phyloP scores from a whole-genome alignment of 2,329 filamentous ascomycete genomes.

The Colletotrichum karsti region DNA sequence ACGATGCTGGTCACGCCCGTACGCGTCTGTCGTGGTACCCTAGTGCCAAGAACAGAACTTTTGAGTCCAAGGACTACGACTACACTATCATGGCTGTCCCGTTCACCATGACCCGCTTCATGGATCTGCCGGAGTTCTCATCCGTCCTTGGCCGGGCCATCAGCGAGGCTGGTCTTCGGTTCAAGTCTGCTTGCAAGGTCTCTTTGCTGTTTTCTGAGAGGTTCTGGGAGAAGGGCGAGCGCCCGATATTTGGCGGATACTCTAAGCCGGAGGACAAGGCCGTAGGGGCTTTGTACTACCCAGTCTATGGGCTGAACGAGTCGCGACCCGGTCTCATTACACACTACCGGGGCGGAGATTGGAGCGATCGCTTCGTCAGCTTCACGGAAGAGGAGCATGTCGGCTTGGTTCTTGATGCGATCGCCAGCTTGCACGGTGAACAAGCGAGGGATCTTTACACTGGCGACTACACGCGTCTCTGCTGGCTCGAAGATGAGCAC shows the following conservation, averaged over 20 bases:
- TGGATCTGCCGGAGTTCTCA: constrained; percentile 41
- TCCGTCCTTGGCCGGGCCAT: constrained; percentile 51
- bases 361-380: constrained; percentile 48
- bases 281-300: constrained; percentile 68
- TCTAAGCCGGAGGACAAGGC: constrained; percentile 62
- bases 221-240: constrained; percentile 54
- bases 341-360: constrained; percentile 35
- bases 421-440: constrained; percentile 71
- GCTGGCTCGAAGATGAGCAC: constrained; percentile 41
- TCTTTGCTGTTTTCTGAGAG: constrained; percentile 71
- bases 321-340: constrained; percentile 64
- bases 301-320: constrained; percentile 67
- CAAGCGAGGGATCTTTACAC: constrained; percentile 37
- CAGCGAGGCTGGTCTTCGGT: constrained; percentile 41
- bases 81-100: constrained; percentile 69
- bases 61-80: constrained; percentile 62
- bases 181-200: constrained; percentile 56
- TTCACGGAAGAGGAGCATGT: constrained; percentile 62
- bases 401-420: constrained; percentile 67
- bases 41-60: constrained; percentile 42
- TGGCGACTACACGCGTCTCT: constrained; percentile 41
- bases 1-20: not conserved
- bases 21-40: constrained; percentile 58
- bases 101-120: constrained; percentile 66
- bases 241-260: constrained; percentile 67